Evolutionary conservation across 2,329 filamentous ascomycete genomes (phyloP).

Genomic region (Camillea tinctor): DNA sequence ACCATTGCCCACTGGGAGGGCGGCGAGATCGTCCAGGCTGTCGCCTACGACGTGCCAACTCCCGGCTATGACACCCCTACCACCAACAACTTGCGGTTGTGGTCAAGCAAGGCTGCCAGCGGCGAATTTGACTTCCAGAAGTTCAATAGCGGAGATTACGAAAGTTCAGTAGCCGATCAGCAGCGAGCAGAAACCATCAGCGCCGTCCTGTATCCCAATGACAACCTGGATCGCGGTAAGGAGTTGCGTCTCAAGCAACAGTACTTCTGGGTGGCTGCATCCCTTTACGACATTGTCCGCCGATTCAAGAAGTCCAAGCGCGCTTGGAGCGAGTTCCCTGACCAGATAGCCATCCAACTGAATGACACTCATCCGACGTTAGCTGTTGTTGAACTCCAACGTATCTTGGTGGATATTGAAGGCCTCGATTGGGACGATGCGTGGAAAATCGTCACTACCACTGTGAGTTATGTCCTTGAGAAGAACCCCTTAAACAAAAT

Average conservation of each 20-base stretch:
- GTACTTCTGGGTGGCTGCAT: slow-evolving; percentile 99
- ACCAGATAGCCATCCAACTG: slow-evolving; percentile 94
- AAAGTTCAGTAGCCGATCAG: slow-evolving; percentile 96
- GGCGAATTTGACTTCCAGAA: slow-evolving; percentile 99
- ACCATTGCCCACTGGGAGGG: slow-evolving; percentile 78
- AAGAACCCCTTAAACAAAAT: slow-evolving; percentile 9
- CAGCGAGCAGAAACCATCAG: slow-evolving; percentile 99
- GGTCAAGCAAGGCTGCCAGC: slow-evolving; percentile 95
- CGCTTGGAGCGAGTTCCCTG: slow-evolving; percentile 86
- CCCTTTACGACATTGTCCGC: slow-evolving; percentile 91
- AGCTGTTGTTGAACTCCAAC: slow-evolving; percentile 92
- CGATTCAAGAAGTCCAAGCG: slow-evolving; percentile 97
- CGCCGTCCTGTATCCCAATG: slow-evolving; percentile 94
- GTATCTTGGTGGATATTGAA: slow-evolving; percentile 86
- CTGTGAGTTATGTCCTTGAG: slow-evolving; percentile 44
- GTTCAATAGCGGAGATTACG: slow-evolving; percentile 97
- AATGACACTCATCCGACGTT: slow-evolving; percentile 98
- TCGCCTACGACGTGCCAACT: slow-evolving; percentile 90
- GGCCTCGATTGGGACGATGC: slow-evolving; percentile 91
- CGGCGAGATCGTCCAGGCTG: slow-evolving; percentile 86
- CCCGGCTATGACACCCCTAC: slow-evolving; percentile 87
- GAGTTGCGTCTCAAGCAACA: slow-evolving; percentile 98
- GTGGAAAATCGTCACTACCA: slow-evolving; percentile 76
- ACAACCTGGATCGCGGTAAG: slow-evolving; percentile 94
- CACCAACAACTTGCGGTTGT: slow-evolving; percentile 94